A percentile compares a stretch with the other conserved stretches of the same genome.
phyloP scores from a whole-genome alignment of 768 basidiomycete species.

The Xanthoconium purpureum region DNA sequence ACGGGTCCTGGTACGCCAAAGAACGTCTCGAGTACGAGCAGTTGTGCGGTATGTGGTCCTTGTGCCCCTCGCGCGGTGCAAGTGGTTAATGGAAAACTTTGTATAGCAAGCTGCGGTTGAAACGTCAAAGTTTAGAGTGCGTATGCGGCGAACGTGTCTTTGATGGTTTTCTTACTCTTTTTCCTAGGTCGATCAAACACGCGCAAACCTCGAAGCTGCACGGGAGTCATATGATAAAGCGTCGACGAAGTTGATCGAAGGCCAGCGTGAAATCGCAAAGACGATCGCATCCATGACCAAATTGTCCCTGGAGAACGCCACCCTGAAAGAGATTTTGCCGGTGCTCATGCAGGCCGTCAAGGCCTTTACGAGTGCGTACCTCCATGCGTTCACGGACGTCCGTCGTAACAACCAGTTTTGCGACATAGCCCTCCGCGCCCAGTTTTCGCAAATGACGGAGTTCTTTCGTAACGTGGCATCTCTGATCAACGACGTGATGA shows the following conservation, averaged over 20 bases:
- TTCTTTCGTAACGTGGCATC: slow-evolving; percentile 18
- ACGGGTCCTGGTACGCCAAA: slow-evolving; percentile 17
- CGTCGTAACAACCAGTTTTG: background rate
- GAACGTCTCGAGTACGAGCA: background rate
- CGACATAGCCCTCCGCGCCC: slow-evolving; percentile 11
- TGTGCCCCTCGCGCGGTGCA: background rate
- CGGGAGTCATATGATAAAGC: slow-evolving; percentile 15
- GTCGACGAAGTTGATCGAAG: slow-evolving; percentile 12
- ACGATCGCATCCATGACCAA: slow-evolving; percentile 18
- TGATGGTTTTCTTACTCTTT: background rate
- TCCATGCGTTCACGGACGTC: too few species aligned
- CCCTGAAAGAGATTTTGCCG: slow-evolving; percentile 16
- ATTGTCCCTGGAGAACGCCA: slow-evolving; percentile 20
- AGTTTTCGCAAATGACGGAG: slow-evolving; percentile 18
- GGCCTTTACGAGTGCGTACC: slow-evolving; percentile 11
- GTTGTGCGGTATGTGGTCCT: slow-evolving; percentile 1
- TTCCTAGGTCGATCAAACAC: slow-evolving; percentile 19
- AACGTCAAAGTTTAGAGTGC: slow-evolving; percentile 9
- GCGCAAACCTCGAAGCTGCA: slow-evolving; percentile 18
- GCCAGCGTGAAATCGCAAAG: slow-evolving; percentile 20
- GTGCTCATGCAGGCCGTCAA: slow-evolving; percentile 19
- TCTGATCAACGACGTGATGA: slow-evolving; percentile 21
- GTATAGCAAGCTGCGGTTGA: slow-evolving; percentile 12
- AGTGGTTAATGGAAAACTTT: background rate
- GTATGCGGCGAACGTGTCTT: background rate